These are phyloP conservation scores for Prototheca wickerhamii DNA, from an alignment of 163 green algal species.

Conservation along the genomic window DNA sequence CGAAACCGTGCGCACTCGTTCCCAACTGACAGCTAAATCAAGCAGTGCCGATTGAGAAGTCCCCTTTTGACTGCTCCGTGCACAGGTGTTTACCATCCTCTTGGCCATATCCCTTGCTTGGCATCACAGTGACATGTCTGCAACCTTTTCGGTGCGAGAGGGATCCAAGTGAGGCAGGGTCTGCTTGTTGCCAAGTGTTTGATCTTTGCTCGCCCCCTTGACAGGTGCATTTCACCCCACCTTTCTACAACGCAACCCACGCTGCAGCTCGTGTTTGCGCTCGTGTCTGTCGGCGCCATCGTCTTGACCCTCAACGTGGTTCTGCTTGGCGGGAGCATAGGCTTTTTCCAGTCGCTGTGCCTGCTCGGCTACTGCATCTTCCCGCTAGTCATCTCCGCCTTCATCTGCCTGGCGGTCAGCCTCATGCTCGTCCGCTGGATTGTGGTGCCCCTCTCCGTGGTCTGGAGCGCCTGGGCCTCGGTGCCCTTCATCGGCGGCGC, in stretches of 20 bases:
- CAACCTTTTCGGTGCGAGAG: conserved; percentile 69
- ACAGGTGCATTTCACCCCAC: neutral
- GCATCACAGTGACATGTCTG: conserved; percentile 36
- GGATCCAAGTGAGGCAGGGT: neutral
- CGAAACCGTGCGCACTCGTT: neutral
- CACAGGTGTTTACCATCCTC: conserved; percentile 55
- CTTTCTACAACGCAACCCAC: neutral
- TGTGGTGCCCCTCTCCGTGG: conserved; percentile 57
- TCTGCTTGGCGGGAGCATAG: conserved; percentile 82
- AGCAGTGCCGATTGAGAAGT: neutral
- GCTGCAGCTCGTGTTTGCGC: conserved; percentile 83
- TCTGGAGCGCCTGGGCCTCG: conserved; percentile 68
- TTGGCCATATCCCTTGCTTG: conserved; percentile 65
- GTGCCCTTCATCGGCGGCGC: conserved; percentile 85
- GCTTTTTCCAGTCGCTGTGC: conserved; percentile 86
- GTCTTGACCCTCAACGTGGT: conserved; percentile 94
- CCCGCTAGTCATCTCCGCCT: conserved; percentile 74
- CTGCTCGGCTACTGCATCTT: conserved; percentile 98
- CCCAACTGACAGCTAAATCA: neutral
- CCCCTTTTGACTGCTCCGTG: neutral
- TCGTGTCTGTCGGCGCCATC: conserved; percentile 75
- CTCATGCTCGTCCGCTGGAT: conserved; percentile 38
- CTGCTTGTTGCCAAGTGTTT: neutral
- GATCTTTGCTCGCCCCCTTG: neutral
- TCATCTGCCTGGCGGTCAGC: conserved; percentile 47